Evolutionary conservation across 1,139 yeast species (phyloP).

Genomic region (Protomyces lactucae-debilis): DNA sequence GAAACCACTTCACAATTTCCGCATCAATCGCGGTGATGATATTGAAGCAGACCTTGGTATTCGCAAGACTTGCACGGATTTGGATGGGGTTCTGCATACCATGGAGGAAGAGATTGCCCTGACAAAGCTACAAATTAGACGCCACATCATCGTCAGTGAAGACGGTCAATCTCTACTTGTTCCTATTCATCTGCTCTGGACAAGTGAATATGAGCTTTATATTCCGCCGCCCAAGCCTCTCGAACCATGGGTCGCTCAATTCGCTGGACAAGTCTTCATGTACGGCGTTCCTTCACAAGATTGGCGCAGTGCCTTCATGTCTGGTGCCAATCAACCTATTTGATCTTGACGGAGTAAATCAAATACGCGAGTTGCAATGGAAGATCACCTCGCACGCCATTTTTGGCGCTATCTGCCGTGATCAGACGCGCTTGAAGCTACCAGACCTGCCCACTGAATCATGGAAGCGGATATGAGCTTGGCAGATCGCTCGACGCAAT

Average conservation of each 20-base stretch:
- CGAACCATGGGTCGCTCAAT: conserved; percentile 6
- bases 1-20: conserved; percentile 16
- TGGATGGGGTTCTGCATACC: neutral
- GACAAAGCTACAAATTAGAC: conserved; percentile 1
- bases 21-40: conserved; percentile 18
- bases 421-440: no score
- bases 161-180: conserved; percentile 18
- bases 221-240: conserved; percentile 1
- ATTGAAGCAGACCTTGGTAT: conserved; percentile 1
- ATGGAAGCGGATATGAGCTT: no score
- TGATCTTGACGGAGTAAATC: neutral
- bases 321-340: conserved; percentile 22
- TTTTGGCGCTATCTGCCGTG: no score
- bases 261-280: conserved; percentile 8
- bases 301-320: conserved; percentile 10
- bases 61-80: neutral
- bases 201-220: conserved; percentile 10
- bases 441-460: no score
- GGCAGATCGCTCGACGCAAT: no score
- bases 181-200: conserved; percentile 12
- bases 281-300: conserved; percentile 17
- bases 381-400: no score
- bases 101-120: conserved; percentile 6
- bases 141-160: conserved; percentile 8
- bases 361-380: no score